Evolutionary conservation across 805 yeast genomes (phyloP).

Genomic region (Metschnikowia noctiluminum): DNA sequence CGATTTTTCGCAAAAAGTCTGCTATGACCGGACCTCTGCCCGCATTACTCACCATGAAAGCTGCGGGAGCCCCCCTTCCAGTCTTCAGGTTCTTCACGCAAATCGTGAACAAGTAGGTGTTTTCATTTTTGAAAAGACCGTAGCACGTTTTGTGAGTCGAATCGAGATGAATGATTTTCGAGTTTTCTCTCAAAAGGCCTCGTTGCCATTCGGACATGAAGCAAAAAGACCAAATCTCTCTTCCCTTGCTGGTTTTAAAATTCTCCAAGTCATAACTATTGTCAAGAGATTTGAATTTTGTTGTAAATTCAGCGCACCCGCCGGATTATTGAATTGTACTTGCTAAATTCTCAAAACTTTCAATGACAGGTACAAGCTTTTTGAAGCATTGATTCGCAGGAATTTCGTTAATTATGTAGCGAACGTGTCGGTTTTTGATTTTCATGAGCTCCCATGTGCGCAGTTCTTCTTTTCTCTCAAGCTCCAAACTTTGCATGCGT

Average conservation of each 20-base stretch:
- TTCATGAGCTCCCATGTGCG: not conserved
- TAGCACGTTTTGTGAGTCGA: constrained; percentile 1
- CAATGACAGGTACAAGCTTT: not conserved
- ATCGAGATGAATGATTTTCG: not conserved
- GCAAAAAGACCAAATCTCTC: not conserved
- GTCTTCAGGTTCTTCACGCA: not conserved
- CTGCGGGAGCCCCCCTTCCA: not conserved
- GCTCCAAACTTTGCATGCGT: not conserved
- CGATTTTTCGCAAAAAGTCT: not conserved
- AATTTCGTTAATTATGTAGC: not conserved
- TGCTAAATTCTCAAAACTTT: not conserved
- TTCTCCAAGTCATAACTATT: not conserved
- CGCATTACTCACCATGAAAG: constrained; percentile 1
- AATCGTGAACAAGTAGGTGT: not conserved
- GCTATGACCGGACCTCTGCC: not conserved
- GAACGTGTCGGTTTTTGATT: not conserved
- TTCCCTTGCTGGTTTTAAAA: too few relatives aligned
- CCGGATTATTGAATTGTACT: not conserved
- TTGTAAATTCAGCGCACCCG: not conserved
- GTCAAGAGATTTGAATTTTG: not conserved
- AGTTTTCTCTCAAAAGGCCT: not conserved
- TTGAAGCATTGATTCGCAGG: not conserved
- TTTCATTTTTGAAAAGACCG: not conserved
- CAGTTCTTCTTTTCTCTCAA: not conserved
- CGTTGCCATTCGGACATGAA: not conserved